phyloP scores from a whole-genome alignment of 441 rosid genomes.

The Mallotus japonicus region DNA sequence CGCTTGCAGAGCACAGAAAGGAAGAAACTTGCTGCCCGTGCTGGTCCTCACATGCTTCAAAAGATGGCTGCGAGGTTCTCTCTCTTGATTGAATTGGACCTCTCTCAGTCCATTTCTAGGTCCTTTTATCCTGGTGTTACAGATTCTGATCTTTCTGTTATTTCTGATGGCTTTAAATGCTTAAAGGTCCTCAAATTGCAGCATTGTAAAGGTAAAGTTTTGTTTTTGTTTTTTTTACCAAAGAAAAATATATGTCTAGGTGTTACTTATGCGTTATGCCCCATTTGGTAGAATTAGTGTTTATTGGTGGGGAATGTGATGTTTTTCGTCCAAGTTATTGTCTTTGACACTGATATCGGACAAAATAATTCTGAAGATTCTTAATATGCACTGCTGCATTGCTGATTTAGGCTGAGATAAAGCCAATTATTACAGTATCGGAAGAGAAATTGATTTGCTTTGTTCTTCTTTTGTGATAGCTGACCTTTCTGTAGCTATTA shows the following conservation, averaged over 20 bases:
- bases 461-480: background rate
- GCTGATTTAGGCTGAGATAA: background rate
- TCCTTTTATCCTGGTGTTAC: constrained; percentile 90
- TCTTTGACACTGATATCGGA: too few species aligned
- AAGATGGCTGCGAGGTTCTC: constrained; percentile 80
- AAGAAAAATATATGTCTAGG: background rate
- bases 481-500: background rate
- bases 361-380: background rate
- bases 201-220: constrained; percentile 68
- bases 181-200: constrained; percentile 59
- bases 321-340: too few species aligned
- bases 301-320: too few species aligned
- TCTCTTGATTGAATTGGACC: constrained; percentile 66
- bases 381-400: background rate
- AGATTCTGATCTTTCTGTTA: constrained; percentile 76
- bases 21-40: constrained; percentile 81
- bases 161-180: constrained; percentile 65
- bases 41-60: constrained; percentile 84
- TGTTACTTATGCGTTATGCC: background rate
- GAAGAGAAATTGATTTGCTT: background rate
- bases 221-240: background rate
- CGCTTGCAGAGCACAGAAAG: constrained; percentile 83
- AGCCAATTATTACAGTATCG: background rate
- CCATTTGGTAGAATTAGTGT: background rate
- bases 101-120: constrained; percentile 86